phyloP scores from a whole-genome alignment of 78 protist genomes.

The Dictyostelium firmibasis region DNA sequence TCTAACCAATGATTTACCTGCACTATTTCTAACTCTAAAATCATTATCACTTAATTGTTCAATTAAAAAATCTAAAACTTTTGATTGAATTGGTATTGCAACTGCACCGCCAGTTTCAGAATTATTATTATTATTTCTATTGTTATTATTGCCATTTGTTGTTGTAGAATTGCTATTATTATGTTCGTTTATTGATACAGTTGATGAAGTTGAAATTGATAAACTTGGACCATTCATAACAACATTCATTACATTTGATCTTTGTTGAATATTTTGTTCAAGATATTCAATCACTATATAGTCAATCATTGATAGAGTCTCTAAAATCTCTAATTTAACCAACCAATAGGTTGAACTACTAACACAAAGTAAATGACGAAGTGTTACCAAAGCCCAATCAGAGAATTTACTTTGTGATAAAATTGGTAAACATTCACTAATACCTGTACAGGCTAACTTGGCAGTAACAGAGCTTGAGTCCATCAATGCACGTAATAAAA shows the following conservation, averaged over 20 bases:
- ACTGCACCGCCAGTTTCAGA: constrained; percentile 72
- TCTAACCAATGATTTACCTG: constrained; percentile 60
- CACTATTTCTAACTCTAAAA: constrained; percentile 68
- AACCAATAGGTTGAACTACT: constrained; percentile 72
- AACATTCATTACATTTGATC: constrained; percentile 21
- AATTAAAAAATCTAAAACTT: constrained; percentile 59
- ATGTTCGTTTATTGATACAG: not conserved
- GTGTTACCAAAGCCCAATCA: constrained; percentile 64
- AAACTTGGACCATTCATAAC: not conserved
- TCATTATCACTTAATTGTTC: constrained; percentile 68
- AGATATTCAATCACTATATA: constrained; percentile 48
- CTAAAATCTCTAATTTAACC: constrained; percentile 60
- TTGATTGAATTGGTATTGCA: constrained; percentile 70
- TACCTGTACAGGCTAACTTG: constrained; percentile 69
- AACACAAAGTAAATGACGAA: constrained; percentile 57
- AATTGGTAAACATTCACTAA: constrained; percentile 60
- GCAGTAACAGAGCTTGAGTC: constrained; percentile 63
- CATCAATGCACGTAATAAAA: constrained; percentile 36
- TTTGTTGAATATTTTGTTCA: constrained; percentile 72
- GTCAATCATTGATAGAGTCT: constrained; percentile 59
- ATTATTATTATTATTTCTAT: not conserved
- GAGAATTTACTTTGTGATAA: constrained; percentile 4
- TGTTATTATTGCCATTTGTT: not conserved
- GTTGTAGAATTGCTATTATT: not conserved
- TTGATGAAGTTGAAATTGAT: not conserved